A percentile compares a stretch with the other conserved stretches of the same genome.
Conservation (phyloP, 2,329 filamentous ascomycete genomes). For the Pestalotiopsis fici region DNA sequence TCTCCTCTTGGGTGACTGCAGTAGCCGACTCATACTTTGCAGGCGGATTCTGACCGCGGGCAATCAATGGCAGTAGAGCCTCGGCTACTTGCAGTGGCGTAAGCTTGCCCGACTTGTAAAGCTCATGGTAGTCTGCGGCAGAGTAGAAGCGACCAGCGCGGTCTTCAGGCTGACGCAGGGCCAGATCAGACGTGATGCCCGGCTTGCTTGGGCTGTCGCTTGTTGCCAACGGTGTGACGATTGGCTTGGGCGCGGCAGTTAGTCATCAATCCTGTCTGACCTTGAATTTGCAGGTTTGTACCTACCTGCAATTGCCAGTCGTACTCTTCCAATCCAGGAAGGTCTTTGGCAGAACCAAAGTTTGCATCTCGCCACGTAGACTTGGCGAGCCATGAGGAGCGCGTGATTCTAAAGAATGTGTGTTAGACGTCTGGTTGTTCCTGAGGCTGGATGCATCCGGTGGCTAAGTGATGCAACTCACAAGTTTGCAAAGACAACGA, state of each 20-base stretch:
- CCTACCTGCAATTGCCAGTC: slow-evolving; percentile 51
- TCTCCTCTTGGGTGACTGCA: slow-evolving; percentile 64
- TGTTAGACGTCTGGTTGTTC: not conserved
- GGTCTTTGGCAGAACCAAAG: slow-evolving; percentile 47
- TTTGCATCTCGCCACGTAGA: slow-evolving; percentile 71
- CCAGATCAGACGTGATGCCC: slow-evolving; percentile 42
- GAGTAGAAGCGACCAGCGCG: slow-evolving; percentile 63
- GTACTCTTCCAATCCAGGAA: slow-evolving; percentile 46
- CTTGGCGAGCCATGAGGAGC: slow-evolving; percentile 61
- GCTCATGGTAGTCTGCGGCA: slow-evolving; percentile 73
- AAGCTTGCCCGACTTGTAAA: slow-evolving; percentile 68
- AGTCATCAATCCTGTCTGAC: not conserved
- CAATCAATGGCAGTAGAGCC: slow-evolving; percentile 70
- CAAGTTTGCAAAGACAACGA: slow-evolving; percentile 64
- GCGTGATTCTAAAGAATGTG: slow-evolving; percentile 57
- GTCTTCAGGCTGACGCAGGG: slow-evolving; percentile 39
- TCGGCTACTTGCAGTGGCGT: slow-evolving; percentile 75
- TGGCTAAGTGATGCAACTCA: slow-evolving; percentile 38
- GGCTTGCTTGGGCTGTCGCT: slow-evolving; percentile 31
- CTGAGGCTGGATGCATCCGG: not conserved
- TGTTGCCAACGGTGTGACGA: slow-evolving; percentile 52
- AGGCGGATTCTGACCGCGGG: slow-evolving; percentile 52
- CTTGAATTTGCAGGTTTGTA: not conserved
- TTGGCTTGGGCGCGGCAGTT: slow-evolving; percentile 42
- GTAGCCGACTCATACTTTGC: slow-evolving; percentile 73